Base-by-base conservation (phyloP, 208 protist genomes). In the Lotmaria passim region DNA sequence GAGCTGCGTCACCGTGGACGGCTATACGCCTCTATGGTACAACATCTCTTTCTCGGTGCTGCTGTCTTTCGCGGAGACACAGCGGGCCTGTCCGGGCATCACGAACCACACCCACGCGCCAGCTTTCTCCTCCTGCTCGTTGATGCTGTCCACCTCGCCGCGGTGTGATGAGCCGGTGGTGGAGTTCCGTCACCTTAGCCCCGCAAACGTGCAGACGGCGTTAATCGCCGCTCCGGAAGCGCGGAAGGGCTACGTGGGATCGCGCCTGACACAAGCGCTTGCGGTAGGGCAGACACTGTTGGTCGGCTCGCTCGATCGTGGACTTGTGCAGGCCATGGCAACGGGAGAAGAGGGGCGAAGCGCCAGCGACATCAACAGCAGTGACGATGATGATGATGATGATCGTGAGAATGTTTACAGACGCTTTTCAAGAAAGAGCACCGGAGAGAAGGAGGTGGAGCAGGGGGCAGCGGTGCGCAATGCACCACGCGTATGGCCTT, bases 11-110 rank as follows among this genome's bases (percentile, higher is more conserved):
- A n/a, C 48, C 24, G 74, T 87, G 14, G 75, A 82, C 55, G 78
- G 82, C n/a, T 84, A 87, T 56, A 34, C 63, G 33, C 73, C 78
- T 0, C 53, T 87, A 11, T 83, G 82, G 82, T 84, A 84, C 61
- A 87, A 87, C 64, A 72, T 76, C 33, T 75, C 78, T 23, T 83
- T 87, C 48, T 71, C 41, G 24, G 69, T 87, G 53, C 63, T 87
- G 34, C 63, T 83, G 11, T 67, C 69, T 7, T 52, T 73, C 31
- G 58, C 7, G 5, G 50, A 51, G n/a, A 61, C 44, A 5, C 15
- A 5, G 24, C 24, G 23, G 51, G 44, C 31, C 14, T 75, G 69
- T 17, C 57, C 69, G 0, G 69, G 51, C 1, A 56, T 66, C 53
- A 26, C 28, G 47, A 10, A 14, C 7, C 19, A n/a, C 23, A 17